phyloP scores from a whole-genome alignment of 2,329 filamentous ascomycete genomes.

The Aspergillus pseudotamarii region DNA sequence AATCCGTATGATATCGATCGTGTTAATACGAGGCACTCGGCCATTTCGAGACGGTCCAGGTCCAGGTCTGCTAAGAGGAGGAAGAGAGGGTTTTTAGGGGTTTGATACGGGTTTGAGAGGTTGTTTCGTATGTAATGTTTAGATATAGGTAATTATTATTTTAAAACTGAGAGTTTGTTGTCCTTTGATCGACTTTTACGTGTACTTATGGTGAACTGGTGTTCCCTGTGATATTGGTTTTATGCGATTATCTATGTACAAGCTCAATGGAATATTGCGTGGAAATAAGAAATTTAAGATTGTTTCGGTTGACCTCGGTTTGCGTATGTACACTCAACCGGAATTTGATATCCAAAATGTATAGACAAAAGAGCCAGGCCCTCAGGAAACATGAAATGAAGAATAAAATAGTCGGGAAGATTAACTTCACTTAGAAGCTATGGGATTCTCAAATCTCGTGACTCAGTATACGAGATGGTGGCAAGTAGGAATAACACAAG shows the following conservation, averaged over 20 bases:
- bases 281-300: neutral
- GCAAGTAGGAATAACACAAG: too few relatives aligned
- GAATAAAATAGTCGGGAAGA: neutral
- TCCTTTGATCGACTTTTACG: neutral
- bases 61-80: constrained; percentile 12
- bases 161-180: neutral
- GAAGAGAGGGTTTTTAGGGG: constrained; percentile 10
- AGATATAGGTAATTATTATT: neutral
- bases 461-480: too few relatives aligned
- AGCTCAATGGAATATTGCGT: neutral
- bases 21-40: constrained; percentile 34
- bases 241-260: neutral
- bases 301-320: neutral
- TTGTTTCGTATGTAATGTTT: neutral
- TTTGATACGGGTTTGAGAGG: neutral
- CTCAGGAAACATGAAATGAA: neutral
- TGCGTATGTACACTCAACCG: neutral
- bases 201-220: neutral
- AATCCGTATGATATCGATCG: constrained; percentile 37
- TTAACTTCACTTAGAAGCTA: neutral
- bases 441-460: neutral
- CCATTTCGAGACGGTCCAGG: constrained; percentile 26
- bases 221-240: neutral
- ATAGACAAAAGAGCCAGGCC: neutral
- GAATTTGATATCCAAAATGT: neutral